phyloP scores from a whole-genome alignment of 192 early-diverging fungal species.

The Coemansia pectinata region DNA sequence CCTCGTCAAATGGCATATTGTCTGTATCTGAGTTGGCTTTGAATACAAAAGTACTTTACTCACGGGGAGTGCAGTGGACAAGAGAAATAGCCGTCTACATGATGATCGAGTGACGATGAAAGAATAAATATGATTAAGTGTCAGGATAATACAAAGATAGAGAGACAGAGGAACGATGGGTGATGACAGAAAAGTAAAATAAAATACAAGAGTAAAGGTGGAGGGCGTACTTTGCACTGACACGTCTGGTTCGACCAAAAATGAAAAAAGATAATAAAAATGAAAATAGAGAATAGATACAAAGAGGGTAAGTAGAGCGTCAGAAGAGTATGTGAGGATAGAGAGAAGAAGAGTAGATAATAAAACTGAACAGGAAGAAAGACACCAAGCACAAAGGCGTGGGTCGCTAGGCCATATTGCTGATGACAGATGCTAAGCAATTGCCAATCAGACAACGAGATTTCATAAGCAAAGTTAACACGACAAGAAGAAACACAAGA shows the following conservation, averaged over 20 bases:
- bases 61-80: neutral
- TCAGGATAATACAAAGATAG: neutral
- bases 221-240: constrained; percentile 10
- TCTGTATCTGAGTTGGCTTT: neutral
- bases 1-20: constrained; percentile 53
- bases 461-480: neutral
- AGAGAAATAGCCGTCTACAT: constrained; percentile 14
- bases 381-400: neutral
- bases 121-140: neutral
- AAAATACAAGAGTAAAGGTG: neutral
- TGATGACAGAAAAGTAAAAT: neutral
- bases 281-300: constrained; percentile 6
- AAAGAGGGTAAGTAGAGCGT: neutral
- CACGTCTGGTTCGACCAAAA: constrained; percentile 8
- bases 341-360: neutral
- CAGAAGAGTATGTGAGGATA: neutral
- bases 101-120: neutral
- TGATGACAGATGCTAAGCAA: constrained; percentile 1
- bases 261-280: neutral
- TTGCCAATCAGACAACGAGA: neutral
- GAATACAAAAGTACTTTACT: neutral
- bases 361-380: constrained; percentile 5
- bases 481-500: constrained; percentile 1
- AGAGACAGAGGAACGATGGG: neutral
- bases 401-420: constrained; percentile 10